Base-by-base conservation (phyloP, 106 monocot species). In the Dendrobium catenatum region DNA sequence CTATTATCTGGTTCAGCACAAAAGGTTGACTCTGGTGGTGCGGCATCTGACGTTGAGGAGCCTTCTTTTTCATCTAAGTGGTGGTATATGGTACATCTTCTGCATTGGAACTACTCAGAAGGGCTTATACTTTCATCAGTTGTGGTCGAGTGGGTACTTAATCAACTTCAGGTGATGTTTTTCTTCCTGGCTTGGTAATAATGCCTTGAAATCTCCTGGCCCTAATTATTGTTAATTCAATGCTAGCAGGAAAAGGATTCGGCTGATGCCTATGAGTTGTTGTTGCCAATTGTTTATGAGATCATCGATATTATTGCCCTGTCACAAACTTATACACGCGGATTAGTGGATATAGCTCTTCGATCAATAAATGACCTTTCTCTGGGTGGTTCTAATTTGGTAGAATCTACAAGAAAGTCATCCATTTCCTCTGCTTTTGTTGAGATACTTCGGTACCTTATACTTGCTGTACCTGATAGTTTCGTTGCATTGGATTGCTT, bases 401-500 rank as follows among this genome's bases (percentile, higher is more conserved):
- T 75, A 0, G 82, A 82, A 80, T 83, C 83, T 77, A 59, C 88
- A 17, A 84, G 66, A 75, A 89, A 80, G 49, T 55, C 87, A 80
- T 83, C 86, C 20, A 84, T 93, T 73, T 46, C 79, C 31, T 86
- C 84, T 85, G 42, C 84, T 31, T 26, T 95, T 77, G 81, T 83
- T 84, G 98, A 93, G 82, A 82, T 93, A 77, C 67, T 99, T 79
- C 86, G 86, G 19, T 93, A 91, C 77, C 79, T 99, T 86, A 86
- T 99, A 61, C 84, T 99, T 85, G 67, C 86, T 42, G 93, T 87
- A 11, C 98, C 98, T 61, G 98, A 99, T 85, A 83, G 87, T 20
- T 93, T 99, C 88, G 90, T 99, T 81, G 87, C 89, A 16, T 85
- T 94, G 83, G 98, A 99, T 75, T 93, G 90, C 77, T 93, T 90